Evolutionary conservation across 2,329 filamentous ascomycete genomes (phyloP).

Genomic region (Fusarium decemcellulare): DNA sequence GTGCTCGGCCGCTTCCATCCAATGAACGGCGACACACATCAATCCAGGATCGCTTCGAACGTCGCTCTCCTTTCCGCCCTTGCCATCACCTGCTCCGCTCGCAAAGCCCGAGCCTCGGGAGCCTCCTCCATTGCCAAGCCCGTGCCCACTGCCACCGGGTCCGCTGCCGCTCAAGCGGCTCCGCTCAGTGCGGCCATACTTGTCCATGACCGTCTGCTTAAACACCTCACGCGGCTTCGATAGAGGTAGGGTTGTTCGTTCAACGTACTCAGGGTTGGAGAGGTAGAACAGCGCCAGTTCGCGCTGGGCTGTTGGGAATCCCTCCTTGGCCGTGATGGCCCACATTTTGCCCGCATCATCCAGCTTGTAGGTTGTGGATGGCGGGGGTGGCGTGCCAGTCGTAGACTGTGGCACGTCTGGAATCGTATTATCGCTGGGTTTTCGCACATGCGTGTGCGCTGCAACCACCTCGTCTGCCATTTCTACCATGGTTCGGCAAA

Average conservation of each 20-base stretch:
- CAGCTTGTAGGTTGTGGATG: slow-evolving; percentile 76
- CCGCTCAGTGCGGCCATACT: slow-evolving; percentile 63
- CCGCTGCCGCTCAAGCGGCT: slow-evolving; percentile 41
- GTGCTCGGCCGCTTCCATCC: slow-evolving; percentile 91
- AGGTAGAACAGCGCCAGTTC: slow-evolving; percentile 96
- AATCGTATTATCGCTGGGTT: slow-evolving; percentile 53
- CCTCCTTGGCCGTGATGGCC: slow-evolving; percentile 94
- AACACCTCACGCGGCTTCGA: slow-evolving; percentile 91
- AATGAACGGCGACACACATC: slow-evolving; percentile 96
- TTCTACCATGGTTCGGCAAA: slow-evolving; percentile 83
- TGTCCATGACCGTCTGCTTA: slow-evolving; percentile 87
- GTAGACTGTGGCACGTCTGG: slow-evolving; percentile 51
- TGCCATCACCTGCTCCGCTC: slow-evolving; percentile 38
- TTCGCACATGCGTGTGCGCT: slow-evolving; percentile 76
- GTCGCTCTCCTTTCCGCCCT: slow-evolving; percentile 58
- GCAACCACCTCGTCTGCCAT: slow-evolving; percentile 69
- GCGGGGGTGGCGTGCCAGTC: slow-evolving; percentile 60
- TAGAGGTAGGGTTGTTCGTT: slow-evolving; percentile 85
- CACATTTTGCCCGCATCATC: slow-evolving; percentile 90
- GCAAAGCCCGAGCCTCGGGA: slow-evolving; percentile 41
- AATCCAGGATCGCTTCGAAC: slow-evolving; percentile 84
- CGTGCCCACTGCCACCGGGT: slow-evolving; percentile 38
- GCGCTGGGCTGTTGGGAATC: slow-evolving; percentile 84
- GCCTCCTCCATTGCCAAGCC: slow-evolving; percentile 44
- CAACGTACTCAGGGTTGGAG: slow-evolving; percentile 88